phyloP scores from a whole-genome alignment of 257 asterid genomes.

The Jasminum sambac region DNA sequence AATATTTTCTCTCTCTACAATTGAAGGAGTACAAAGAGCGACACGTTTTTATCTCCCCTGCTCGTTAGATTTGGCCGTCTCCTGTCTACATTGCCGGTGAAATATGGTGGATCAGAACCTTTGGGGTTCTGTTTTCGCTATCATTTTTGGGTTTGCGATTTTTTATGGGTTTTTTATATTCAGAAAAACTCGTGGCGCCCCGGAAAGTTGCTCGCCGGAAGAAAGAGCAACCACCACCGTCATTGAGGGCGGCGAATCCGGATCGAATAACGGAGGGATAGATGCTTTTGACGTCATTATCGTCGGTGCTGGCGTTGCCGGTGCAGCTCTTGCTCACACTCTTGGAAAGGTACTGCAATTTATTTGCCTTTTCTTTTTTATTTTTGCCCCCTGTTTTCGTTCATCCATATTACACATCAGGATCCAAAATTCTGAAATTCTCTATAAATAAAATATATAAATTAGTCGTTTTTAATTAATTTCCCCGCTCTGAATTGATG shows the following conservation, averaged over 20 bases:
- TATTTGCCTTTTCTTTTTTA: neutral
- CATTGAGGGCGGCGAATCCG: conserved; percentile 46
- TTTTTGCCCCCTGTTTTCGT: neutral
- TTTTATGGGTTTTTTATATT: conserved; percentile 28
- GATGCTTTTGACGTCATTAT: conserved; percentile 44
- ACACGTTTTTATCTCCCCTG: neutral
- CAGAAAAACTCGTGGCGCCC: conserved; percentile 21
- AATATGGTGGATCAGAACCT: conserved; percentile 45
- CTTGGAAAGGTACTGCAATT: conserved; percentile 56
- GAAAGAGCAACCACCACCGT: conserved; percentile 35
- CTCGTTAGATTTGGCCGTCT: conserved; percentile 7
- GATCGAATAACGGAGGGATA: conserved; percentile 36
- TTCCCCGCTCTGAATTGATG: too few species aligned
- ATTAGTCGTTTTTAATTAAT: neutral
- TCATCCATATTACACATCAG: neutral
- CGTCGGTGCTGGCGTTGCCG: conserved; percentile 72
- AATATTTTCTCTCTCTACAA: neutral
- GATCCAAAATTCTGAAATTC: neutral
- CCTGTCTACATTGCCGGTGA: conserved; percentile 48
- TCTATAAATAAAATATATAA: neutral
- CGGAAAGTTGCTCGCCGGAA: conserved; percentile 11
- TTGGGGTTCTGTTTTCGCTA: conserved; percentile 41
- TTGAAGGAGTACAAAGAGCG: neutral
- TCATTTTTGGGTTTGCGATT: conserved; percentile 42
- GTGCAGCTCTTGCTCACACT: conserved; percentile 78